Evolutionary conservation across 768 basidiomycete species (phyloP).

Genomic region (Gloeophyllum trabeum): DNA sequence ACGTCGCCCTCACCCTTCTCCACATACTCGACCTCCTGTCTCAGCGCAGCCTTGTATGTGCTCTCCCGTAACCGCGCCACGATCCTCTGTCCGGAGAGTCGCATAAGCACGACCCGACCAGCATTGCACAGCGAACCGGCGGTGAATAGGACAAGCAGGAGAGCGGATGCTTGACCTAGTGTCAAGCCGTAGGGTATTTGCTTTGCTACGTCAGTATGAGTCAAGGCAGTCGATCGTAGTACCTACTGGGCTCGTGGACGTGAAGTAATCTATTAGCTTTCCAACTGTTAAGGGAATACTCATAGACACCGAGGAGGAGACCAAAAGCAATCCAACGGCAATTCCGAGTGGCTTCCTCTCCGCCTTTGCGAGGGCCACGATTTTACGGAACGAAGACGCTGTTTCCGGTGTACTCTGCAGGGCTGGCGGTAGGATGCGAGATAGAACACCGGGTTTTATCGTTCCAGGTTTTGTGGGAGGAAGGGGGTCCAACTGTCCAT

Average conservation of each 20-base stretch:
- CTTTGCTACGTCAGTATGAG: slow-evolving; percentile 19
- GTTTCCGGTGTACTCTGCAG: slow-evolving; percentile 29
- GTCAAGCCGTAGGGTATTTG: slow-evolving; percentile 75
- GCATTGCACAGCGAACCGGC: slow-evolving; percentile 85
- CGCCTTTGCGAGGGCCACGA: slow-evolving; percentile 68
- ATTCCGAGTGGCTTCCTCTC: slow-evolving; percentile 68
- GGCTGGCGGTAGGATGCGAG: slow-evolving; percentile 21
- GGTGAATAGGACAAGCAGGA: slow-evolving; percentile 69
- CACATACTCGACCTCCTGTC: slow-evolving; percentile 88
- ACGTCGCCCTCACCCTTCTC: slow-evolving; percentile 92
- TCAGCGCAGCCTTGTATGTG: slow-evolving; percentile 74
- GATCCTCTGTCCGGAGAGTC: slow-evolving; percentile 84
- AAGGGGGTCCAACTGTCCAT: too few species aligned
- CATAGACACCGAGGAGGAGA: slow-evolving; percentile 89
- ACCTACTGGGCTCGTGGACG: slow-evolving; percentile 57
- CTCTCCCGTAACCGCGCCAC: slow-evolving; percentile 77
- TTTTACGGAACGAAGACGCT: slow-evolving; percentile 69
- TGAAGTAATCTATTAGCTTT: slow-evolving; percentile 90
- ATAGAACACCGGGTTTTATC: slow-evolving; percentile 10
- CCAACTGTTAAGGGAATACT: slow-evolving; percentile 90
- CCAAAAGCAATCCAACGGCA: slow-evolving; percentile 69
- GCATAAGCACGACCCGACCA: slow-evolving; percentile 75
- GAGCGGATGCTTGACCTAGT: slow-evolving; percentile 66
- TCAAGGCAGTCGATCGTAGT: slow-evolving; percentile 2
- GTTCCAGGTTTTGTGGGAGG: too few species aligned